These are phyloP conservation scores for Nannizziopsis barbatae DNA, from an alignment of 2,329 filamentous ascomycete genomes.

Conservation along the genomic window DNA sequence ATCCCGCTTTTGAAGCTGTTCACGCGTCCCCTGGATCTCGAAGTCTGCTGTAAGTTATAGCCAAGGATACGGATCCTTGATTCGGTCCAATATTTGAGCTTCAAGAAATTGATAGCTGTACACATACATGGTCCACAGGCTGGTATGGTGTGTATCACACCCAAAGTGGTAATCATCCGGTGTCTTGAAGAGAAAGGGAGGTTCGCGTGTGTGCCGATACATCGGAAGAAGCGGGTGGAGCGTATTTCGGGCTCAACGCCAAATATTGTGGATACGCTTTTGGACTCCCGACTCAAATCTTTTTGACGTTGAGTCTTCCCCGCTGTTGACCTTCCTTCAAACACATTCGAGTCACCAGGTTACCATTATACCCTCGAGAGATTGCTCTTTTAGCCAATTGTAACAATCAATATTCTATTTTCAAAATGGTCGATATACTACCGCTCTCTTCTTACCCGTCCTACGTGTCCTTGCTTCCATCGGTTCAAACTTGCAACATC, in stretches of 20 bases:
- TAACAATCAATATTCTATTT: not conserved
- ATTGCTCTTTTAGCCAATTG: not conserved
- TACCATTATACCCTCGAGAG: not conserved
- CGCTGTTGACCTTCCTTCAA: not conserved
- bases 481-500: constrained; percentile 94
- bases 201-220: not conserved
- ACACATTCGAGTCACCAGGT: not conserved
- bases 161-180: not conserved
- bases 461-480: constrained; percentile 73
- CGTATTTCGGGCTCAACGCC: constrained; percentile 2
- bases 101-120: no score
- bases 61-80: no score
- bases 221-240: not conserved
- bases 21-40: no score
- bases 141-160: no score
- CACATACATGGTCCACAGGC: no score
- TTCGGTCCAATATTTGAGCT: no score
- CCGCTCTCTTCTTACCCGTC: constrained; percentile 38
- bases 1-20: no score
- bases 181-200: not conserved
- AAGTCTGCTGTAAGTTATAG: no score
- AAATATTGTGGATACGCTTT: not conserved
- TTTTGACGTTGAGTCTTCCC: not conserved
- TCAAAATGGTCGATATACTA: constrained; percentile 40
- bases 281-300: no score